A percentile compares a stretch with the other conserved stretches of the same genome.
These are phyloP conservation scores for Penicillium thymicola DNA, from an alignment of 2,329 filamentous ascomycete species.

Conservation along the genomic window DNA sequence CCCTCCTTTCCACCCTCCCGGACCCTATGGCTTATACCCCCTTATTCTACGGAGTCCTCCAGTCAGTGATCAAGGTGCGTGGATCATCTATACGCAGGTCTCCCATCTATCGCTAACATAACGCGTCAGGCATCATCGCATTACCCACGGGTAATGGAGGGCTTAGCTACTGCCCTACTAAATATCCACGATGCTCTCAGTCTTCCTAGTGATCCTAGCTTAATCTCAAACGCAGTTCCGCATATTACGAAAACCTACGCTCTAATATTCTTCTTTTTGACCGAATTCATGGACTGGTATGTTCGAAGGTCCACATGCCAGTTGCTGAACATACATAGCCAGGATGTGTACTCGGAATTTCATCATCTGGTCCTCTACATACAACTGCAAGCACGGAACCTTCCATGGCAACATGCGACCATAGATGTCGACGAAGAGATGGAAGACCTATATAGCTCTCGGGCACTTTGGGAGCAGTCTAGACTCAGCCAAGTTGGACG, in stretches of 20 bases:
- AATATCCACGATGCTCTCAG: conserved; percentile 33
- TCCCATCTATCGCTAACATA: neutral
- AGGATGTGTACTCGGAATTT: conserved; percentile 36
- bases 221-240: conserved; percentile 15
- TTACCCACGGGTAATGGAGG: conserved; percentile 36
- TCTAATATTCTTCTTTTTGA: conserved; percentile 36
- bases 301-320: conserved; percentile 34
- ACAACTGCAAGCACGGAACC: conserved; percentile 22
- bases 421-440: conserved; percentile 30
- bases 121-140: conserved; percentile 31
- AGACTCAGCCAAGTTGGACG: conserved; percentile 34
- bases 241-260: conserved; percentile 33
- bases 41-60: conserved; percentile 36
- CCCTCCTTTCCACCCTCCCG: conserved; percentile 27
- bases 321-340: conserved; percentile 34
- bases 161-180: conserved; percentile 31
- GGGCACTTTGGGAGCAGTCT: conserved; percentile 30
- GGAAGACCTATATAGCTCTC: conserved; percentile 19
- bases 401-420: conserved; percentile 17
- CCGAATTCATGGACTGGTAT: conserved; percentile 41
- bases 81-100: neutral
- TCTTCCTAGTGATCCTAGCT: conserved; percentile 12
- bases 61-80: conserved; percentile 38
- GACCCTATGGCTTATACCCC: conserved; percentile 28
- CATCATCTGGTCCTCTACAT: conserved; percentile 32